Evolutionary conservation across 768 basidiomycete species (phyloP).

Genomic region (Lyophyllum decastes): DNA sequence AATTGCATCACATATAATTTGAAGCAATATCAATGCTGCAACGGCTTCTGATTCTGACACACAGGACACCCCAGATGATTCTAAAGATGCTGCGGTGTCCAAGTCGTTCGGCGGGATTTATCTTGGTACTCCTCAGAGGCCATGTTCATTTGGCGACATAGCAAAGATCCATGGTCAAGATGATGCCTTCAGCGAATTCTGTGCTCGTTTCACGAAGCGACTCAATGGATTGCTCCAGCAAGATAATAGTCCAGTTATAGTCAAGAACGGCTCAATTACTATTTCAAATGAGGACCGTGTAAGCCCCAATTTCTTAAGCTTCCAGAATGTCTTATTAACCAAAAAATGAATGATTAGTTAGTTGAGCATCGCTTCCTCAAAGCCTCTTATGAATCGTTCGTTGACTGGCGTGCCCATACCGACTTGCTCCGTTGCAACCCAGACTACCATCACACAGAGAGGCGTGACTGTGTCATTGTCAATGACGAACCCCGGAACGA

Average conservation of each 20-base stretch:
- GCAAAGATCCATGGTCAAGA: background rate
- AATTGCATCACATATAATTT: no score
- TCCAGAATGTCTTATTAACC: background rate
- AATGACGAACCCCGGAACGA: background rate
- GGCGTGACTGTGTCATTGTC: constrained; percentile 4
- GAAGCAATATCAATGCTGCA: background rate
- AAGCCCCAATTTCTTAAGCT: background rate
- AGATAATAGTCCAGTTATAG: no score
- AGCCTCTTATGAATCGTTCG: constrained; percentile 17
- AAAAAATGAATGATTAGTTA: no score
- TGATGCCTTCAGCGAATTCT: background rate
- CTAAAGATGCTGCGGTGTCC: background rate
- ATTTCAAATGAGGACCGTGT: background rate
- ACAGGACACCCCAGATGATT: background rate
- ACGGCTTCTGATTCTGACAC: background rate
- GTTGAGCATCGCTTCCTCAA: constrained; percentile 13
- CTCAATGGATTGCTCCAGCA: no score
- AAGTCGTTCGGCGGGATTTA: background rate
- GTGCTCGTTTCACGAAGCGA: background rate
- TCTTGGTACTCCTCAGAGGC: background rate
- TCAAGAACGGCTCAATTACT: no score
- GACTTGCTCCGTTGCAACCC: constrained; percentile 24
- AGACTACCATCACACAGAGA: background rate
- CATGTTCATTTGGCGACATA: background rate
- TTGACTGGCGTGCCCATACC: constrained; percentile 16